A percentile compares a stretch with the other conserved stretches of the same genome.
These are phyloP conservation scores for Rosa rugosa DNA, from an alignment of 306 rosid species.

Conservation along the genomic window DNA sequence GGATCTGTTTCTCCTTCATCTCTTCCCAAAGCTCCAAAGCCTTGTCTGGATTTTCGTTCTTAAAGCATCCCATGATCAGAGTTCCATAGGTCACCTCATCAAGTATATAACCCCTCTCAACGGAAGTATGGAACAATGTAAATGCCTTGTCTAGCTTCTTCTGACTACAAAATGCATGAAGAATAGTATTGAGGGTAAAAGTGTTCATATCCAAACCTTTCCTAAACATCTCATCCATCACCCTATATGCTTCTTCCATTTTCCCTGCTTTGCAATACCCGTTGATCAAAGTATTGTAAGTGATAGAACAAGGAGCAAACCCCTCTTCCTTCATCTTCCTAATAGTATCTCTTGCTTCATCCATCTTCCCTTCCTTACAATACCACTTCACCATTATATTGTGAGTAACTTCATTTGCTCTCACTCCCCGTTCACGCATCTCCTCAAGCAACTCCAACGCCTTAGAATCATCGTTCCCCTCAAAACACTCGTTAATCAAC, in stretches of 20 bases:
- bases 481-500: constrained; percentile 67
- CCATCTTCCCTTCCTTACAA: constrained; percentile 69
- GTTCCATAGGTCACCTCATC: constrained; percentile 88
- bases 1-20: constrained; percentile 65
- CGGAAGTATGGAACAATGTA: constrained; percentile 42
- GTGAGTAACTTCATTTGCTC: constrained; percentile 57
- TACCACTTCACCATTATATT: constrained; percentile 84
- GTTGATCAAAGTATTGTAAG: constrained; percentile 73
- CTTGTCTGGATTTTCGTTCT: constrained; percentile 42
- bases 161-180: constrained; percentile 57
- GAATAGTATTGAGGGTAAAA: constrained; percentile 67
- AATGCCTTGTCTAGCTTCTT: constrained; percentile 71
- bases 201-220: constrained; percentile 57
- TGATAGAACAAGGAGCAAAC: constrained; percentile 59
- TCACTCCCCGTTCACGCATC: constrained; percentile 60
- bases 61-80: constrained; percentile 78
- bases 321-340: constrained; percentile 67
- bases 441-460: constrained; percentile 59
- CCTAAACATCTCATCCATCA: constrained; percentile 75
- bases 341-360: constrained; percentile 48
- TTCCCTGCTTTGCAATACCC: constrained; percentile 71
- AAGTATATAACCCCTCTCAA: constrained; percentile 74
- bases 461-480: constrained; percentile 35
- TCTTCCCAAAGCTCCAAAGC: constrained; percentile 79
- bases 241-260: constrained; percentile 58